Conservation (phyloP, 176 grass and related monocot species). For the Panicum miliaceum region DNA sequence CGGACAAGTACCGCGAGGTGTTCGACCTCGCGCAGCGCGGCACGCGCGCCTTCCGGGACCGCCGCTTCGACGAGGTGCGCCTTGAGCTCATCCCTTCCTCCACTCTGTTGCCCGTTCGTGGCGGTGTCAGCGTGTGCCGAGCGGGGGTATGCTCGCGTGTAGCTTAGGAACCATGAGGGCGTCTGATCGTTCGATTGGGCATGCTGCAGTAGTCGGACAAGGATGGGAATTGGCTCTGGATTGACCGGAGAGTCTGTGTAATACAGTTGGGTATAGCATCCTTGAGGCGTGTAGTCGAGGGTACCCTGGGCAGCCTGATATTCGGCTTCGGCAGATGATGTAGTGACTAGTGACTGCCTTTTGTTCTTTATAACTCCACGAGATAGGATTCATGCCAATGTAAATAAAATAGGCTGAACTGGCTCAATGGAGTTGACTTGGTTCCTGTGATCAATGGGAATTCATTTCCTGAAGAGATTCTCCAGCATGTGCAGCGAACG, state of each 20-base stretch:
- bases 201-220: constrained; percentile 11
- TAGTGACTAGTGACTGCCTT: background rate
- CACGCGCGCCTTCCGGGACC: constrained; percentile 58
- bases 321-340: background rate
- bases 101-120: constrained; percentile 14
- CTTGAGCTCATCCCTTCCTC: background rate
- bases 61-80: constrained; percentile 78
- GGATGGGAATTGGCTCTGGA: background rate
- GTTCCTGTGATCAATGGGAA: background rate
- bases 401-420: background rate
- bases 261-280: background rate
- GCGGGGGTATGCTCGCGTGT: background rate
- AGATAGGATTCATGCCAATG: background rate
- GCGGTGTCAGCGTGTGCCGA: background rate
- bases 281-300: background rate
- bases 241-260: too few species aligned
- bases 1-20: constrained; percentile 67
- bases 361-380: background rate
- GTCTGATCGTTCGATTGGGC: background rate
- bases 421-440: background rate
- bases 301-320: background rate
- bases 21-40: constrained; percentile 67
- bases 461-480: background rate
- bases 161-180: background rate
- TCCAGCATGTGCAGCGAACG: background rate